Percentiles rank a stretch among this genome's conserved stretches.
Conservation (phyloP, 208 protist species). For the Leptomonas seymouri region DNA sequence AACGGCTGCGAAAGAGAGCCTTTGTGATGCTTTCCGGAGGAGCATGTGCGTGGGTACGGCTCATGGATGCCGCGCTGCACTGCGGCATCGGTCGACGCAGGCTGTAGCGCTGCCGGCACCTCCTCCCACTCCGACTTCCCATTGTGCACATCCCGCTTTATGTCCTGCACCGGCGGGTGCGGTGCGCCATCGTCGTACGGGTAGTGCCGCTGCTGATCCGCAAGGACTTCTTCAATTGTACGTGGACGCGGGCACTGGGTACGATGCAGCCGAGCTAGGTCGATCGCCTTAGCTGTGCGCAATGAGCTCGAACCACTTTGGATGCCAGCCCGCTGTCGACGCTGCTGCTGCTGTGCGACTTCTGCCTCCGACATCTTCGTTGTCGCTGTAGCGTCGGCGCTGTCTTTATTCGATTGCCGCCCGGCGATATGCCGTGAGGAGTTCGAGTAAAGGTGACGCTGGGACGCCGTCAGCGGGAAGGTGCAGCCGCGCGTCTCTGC, state of each 20-base stretch:
- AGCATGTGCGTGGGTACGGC: no score
- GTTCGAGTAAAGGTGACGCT: constrained; percentile 9
- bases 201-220: constrained; percentile 38
- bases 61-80: neutral
- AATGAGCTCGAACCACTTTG: constrained; percentile 46
- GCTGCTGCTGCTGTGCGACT: constrained; percentile 9
- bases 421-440: neutral
- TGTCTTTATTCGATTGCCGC: neutral
- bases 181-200: constrained; percentile 9
- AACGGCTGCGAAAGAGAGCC: constrained; percentile 22
- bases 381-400: neutral
- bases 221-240: constrained; percentile 79
- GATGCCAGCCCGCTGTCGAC: constrained; percentile 34
- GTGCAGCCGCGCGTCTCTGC: constrained; percentile 22
- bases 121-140: constrained; percentile 68
- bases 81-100: constrained; percentile 32
- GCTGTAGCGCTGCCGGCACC: constrained; percentile 43
- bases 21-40: no score
- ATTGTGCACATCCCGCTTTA: constrained; percentile 41
- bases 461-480: constrained; percentile 32
- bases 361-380: neutral
- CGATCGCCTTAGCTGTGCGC: constrained; percentile 51
- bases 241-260: constrained; percentile 48
- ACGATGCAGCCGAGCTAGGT: constrained; percentile 46
- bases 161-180: constrained; percentile 35